These are phyloP conservation scores for Dactylonectria macrodidyma DNA, from an alignment of 2,329 filamentous ascomycete species.

Conservation along the genomic window DNA sequence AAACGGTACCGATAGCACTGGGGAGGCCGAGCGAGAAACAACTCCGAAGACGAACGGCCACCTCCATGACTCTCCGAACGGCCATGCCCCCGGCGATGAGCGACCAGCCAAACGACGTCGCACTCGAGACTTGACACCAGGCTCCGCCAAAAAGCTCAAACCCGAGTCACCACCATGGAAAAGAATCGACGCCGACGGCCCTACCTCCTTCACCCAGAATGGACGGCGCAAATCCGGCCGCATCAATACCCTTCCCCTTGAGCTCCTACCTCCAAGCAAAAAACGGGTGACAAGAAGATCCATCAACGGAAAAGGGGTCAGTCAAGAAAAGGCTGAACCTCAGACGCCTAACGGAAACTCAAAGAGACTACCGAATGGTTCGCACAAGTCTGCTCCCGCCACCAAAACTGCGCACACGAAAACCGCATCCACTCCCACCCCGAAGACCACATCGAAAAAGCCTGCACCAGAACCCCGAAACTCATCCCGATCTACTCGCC, in stretches of 20 bases:
- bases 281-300: slow-evolving; percentile 67
- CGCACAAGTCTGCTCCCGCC: slow-evolving; percentile 46
- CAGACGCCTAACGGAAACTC: slow-evolving; percentile 45
- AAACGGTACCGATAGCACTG: slow-evolving; percentile 22
- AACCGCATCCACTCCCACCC: slow-evolving; percentile 43
- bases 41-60: slow-evolving; percentile 47
- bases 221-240: slow-evolving; percentile 78
- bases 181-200: slow-evolving; percentile 85
- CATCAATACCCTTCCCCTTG: slow-evolving; percentile 70
- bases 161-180: slow-evolving; percentile 93
- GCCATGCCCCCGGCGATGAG: slow-evolving; percentile 56
- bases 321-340: slow-evolving; percentile 48
- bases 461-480: slow-evolving; percentile 47
- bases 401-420: slow-evolving; percentile 44
- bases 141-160: slow-evolving; percentile 60
- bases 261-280: slow-evolving; percentile 64
- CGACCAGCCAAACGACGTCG: slow-evolving; percentile 77
- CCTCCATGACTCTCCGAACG: slow-evolving; percentile 59
- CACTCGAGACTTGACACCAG: slow-evolving; percentile 63
- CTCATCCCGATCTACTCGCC: slow-evolving; percentile 54
- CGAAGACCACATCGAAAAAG: slow-evolving; percentile 52
- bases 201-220: slow-evolving; percentile 85
- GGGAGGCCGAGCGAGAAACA: slow-evolving; percentile 44
- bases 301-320: slow-evolving; percentile 52
- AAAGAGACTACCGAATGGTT: slow-evolving; percentile 44